A percentile compares a stretch with the other conserved stretches of the same genome.
These are phyloP conservation scores for Apiospora phragmitis DNA, from an alignment of 2,329 filamentous ascomycete species.

Conservation along the genomic window DNA sequence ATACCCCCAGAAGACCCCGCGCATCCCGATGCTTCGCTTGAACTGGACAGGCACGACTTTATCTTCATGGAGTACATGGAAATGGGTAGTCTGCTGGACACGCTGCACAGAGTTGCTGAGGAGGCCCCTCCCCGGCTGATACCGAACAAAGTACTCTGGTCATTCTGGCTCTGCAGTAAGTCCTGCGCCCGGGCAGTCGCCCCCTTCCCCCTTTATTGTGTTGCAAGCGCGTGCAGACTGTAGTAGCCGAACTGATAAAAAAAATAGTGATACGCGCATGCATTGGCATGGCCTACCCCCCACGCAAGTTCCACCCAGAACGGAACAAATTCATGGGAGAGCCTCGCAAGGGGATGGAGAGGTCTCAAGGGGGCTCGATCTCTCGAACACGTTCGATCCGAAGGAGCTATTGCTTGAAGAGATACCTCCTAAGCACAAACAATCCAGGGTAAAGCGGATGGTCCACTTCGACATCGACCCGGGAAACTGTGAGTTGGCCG, in stretches of 20 bases:
- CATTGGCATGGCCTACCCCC: background rate
- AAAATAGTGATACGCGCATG: background rate
- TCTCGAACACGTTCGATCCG: background rate
- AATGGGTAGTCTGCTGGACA: background rate
- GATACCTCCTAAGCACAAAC: background rate
- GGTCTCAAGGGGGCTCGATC: background rate
- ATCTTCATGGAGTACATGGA: background rate
- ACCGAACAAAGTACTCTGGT: slow-evolving; percentile 1
- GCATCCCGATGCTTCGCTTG: background rate
- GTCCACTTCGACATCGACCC: slow-evolving; percentile 1
- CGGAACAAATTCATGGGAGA: background rate
- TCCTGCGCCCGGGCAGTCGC: no score
- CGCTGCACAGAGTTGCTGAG: background rate
- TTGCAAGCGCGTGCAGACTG: no score
- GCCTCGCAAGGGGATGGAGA: background rate
- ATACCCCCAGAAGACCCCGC: no score
- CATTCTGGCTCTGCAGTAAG: slow-evolving; percentile 8
- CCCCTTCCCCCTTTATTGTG: no score
- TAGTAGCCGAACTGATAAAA: no score
- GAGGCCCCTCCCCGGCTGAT: background rate
- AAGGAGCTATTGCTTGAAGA: background rate
- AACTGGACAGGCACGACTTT: background rate
- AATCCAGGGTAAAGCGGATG: background rate
- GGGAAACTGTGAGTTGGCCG: background rate
- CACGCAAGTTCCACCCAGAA: background rate